Evolutionary conservation across 805 yeast genomes (phyloP).

Genomic region (Metschnikowia noctiluminum): DNA sequence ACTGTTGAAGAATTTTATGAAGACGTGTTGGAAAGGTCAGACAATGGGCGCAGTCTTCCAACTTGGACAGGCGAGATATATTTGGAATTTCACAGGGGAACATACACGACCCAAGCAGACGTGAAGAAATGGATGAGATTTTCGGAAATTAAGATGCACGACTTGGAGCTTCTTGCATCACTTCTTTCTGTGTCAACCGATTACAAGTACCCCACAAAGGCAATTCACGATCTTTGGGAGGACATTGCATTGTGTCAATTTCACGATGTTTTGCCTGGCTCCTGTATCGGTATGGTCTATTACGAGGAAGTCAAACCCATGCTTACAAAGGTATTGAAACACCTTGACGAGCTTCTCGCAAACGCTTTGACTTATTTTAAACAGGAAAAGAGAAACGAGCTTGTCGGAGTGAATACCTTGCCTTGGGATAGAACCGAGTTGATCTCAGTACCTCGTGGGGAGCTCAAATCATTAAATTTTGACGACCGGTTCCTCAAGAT

Average conservation of each 20-base stretch:
- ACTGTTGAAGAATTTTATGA: conserved; percentile 82
- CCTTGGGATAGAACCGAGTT: conserved; percentile 62
- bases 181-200: conserved; percentile 55
- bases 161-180: conserved; percentile 80
- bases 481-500: conserved; percentile 7
- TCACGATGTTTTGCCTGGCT: conserved; percentile 97
- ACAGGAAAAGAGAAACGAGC: not conserved
- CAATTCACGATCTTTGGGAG: conserved; percentile 78
- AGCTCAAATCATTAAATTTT: conserved; percentile 2
- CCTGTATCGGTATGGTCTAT: conserved; percentile 89
- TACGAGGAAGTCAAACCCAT: conserved; percentile 80
- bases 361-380: conserved; percentile 38
- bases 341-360: conserved; percentile 50
- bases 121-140: conserved; percentile 78
- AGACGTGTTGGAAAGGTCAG: conserved; percentile 55
- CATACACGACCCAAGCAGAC: conserved; percentile 90
- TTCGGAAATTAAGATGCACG: conserved; percentile 75
- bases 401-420: conserved; percentile 46
- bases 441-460: conserved; percentile 29
- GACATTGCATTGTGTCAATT: conserved; percentile 86
- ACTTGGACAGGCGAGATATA: conserved; percentile 93
- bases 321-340: conserved; percentile 54
- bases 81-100: conserved; percentile 94
- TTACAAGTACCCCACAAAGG: conserved; percentile 69
- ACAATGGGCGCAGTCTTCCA: conserved; percentile 66